Conservation (phyloP, 371 early-diverging fungal genomes). For the Blakeslea trispora region DNA sequence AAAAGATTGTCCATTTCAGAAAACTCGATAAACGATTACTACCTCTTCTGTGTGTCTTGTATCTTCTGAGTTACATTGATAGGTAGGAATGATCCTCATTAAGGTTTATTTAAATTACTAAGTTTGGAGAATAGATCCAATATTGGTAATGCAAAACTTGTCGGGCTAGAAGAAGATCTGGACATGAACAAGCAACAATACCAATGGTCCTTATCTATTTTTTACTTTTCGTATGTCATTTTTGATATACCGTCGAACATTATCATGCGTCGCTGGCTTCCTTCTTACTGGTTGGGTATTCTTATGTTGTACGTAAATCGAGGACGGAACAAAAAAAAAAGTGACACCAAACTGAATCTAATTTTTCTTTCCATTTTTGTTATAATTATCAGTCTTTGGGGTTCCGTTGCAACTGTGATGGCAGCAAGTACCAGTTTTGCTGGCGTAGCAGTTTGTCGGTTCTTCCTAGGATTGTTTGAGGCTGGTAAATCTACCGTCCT, state of each 20-base stretch:
- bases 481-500: constrained; percentile 9
- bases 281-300: constrained; percentile 25
- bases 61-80: constrained; percentile 41
- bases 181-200: constrained; percentile 26
- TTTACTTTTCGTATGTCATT: constrained; percentile 29
- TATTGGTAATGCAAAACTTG: constrained; percentile 50
- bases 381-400: constrained; percentile 32
- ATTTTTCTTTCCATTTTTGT: not conserved
- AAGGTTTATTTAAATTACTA: not conserved
- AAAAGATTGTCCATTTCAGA: constrained; percentile 6
- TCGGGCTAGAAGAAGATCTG: constrained; percentile 35
- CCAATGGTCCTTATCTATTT: constrained; percentile 29
- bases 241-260: constrained; percentile 37
- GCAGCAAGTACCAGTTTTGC: constrained; percentile 29
- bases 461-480: constrained; percentile 30
- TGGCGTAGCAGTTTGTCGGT: constrained; percentile 23
- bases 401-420: constrained; percentile 29
- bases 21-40: constrained; percentile 36
- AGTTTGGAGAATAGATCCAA: constrained; percentile 29
- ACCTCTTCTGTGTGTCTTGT: constrained; percentile 38
- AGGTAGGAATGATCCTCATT: constrained; percentile 21
- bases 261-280: constrained; percentile 31
- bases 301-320: constrained; percentile 24
- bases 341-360: too few species aligned
- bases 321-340: too few species aligned